Percentiles rank a stretch among this genome's conserved stretches.
These are phyloP conservation scores for Aphanocladium album DNA, from an alignment of 2,329 filamentous ascomycete species.

Conservation along the genomic window DNA sequence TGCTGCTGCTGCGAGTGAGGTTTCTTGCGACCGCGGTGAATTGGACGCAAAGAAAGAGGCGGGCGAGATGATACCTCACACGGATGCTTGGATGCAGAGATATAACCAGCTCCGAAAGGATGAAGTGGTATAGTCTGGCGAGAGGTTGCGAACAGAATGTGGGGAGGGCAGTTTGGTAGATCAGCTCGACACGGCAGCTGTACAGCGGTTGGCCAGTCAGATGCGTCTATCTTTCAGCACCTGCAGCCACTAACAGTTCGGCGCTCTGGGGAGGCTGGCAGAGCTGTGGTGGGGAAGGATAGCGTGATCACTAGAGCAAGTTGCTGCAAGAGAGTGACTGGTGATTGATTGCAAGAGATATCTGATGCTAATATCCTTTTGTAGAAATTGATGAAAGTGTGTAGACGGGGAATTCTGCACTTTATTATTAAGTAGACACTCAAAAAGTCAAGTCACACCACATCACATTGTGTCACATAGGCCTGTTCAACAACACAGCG, in stretches of 20 bases:
- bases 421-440: no score
- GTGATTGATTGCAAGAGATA: no score
- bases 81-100: not conserved
- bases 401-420: no score
- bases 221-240: not conserved
- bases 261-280: constrained; percentile 58
- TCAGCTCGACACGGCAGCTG: no score
- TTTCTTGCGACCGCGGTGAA: not conserved
- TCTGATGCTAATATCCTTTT: no score
- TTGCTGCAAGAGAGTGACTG: no score
- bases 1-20: not conserved
- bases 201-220: not conserved
- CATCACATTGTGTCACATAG: no score
- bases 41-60: not conserved
- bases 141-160: not conserved
- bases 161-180: not conserved
- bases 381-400: no score
- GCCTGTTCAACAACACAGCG: no score
- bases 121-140: not conserved
- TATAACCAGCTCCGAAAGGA: not conserved
- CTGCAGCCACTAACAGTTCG: constrained; percentile 54
- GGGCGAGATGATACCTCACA: not conserved
- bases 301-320: not conserved
- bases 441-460: no score
- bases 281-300: constrained; percentile 20